These are phyloP conservation scores for Blastomyces percursus DNA, from an alignment of 2,329 filamentous ascomycete species.

Conservation along the genomic window DNA sequence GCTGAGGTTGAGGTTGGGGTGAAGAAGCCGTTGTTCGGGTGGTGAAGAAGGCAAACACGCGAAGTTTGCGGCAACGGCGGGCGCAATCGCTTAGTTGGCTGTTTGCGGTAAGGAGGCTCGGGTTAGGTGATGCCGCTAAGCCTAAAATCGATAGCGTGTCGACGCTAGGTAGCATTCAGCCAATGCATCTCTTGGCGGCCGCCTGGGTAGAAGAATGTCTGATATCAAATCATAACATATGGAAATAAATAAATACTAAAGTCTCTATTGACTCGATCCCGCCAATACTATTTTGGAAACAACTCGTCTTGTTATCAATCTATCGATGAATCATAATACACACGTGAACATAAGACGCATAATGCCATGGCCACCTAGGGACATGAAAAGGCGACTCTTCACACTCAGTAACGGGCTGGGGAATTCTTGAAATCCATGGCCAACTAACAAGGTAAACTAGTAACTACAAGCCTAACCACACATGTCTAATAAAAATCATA, in stretches of 20 bases:
- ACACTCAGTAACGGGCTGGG: neutral
- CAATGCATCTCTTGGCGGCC: neutral
- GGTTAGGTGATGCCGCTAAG: neutral
- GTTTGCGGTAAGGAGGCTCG: neutral
- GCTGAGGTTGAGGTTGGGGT: neutral
- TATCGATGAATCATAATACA: neutral
- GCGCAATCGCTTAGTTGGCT: constrained; percentile 4
- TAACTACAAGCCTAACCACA: neutral
- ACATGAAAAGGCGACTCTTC: neutral
- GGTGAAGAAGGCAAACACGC: constrained; percentile 2
- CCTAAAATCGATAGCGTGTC: neutral
- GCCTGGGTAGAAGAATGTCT: neutral
- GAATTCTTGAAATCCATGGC: neutral
- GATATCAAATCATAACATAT: too few species aligned
- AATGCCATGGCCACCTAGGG: neutral
- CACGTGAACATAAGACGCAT: too few species aligned
- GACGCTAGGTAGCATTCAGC: neutral
- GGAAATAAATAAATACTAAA: neutral
- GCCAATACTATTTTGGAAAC: too few species aligned
- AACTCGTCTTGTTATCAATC: too few species aligned
- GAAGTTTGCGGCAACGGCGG: neutral
- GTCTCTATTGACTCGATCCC: neutral
- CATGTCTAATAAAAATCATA: constrained; percentile 1
- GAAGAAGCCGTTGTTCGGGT: neutral
- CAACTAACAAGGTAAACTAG: neutral